Evolutionary conservation across 2,329 filamentous ascomycete genomes (phyloP).

Genomic region (Alternaria brassicae): DNA sequence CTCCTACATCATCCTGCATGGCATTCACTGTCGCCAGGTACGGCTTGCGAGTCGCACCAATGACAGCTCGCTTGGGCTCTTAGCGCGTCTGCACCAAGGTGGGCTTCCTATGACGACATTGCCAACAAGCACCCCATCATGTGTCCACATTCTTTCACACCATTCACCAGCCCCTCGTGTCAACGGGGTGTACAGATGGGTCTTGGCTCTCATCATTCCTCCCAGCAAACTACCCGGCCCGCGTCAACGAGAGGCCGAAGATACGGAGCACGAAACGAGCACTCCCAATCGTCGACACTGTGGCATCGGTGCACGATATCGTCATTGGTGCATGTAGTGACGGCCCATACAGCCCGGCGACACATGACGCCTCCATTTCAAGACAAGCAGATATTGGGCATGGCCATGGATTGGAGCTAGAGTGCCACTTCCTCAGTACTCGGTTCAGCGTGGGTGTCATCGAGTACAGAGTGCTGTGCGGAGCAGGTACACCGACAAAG

Average conservation of each 20-base stretch:
- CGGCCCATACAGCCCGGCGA: slow-evolving; percentile 18
- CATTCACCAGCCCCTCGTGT: slow-evolving; percentile 21
- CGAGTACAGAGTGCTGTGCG: slow-evolving; percentile 24
- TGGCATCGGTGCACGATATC: not conserved
- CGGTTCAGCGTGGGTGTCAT: slow-evolving; percentile 3
- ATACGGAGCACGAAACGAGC: slow-evolving; percentile 10
- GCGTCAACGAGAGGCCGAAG: slow-evolving; percentile 22
- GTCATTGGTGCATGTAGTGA: slow-evolving; percentile 27
- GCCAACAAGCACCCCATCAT: slow-evolving; percentile 19
- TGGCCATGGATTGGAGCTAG: not conserved
- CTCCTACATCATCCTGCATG: slow-evolving; percentile 31
- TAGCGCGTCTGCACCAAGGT: slow-evolving; percentile 17
- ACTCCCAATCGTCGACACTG: not conserved
- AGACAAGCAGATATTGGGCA: not conserved
- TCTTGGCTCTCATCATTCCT: slow-evolving; percentile 40
- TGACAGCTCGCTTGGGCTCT: slow-evolving; percentile 8
- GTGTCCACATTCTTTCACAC: slow-evolving; percentile 19
- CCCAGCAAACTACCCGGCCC: slow-evolving; percentile 20
- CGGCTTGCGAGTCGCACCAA: slow-evolving; percentile 24
- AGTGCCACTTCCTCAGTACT: not conserved
- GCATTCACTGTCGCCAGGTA: slow-evolving; percentile 21
- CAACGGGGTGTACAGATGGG: slow-evolving; percentile 22
- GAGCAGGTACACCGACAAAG: slow-evolving; percentile 34
- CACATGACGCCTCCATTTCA: slow-evolving; percentile 13
- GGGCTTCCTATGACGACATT: slow-evolving; percentile 20